Base-by-base conservation (phyloP, 1,139 yeast genomes). In the Citeromyces siamensis region DNA sequence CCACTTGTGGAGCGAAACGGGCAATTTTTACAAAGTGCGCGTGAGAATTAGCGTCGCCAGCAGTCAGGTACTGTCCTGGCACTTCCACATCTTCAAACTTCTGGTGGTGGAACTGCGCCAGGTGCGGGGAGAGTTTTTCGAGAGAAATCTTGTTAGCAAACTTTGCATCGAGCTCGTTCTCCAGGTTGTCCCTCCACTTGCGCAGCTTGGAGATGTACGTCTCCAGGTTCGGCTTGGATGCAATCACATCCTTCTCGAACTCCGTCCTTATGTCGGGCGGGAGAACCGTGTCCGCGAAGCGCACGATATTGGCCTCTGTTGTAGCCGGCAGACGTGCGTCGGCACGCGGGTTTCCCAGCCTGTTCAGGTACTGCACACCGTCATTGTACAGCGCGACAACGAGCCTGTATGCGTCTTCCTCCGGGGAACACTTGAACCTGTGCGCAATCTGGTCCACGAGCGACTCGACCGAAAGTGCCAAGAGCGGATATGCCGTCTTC, bases 51-150 rank as follows among this genome's bases (percentile, higher is more conserved):
- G 68, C 81, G 49, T 88, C 97, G 52, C 79, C 81, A 54, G 81
- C 79, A 56, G 78, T 59, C 49, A 88, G 64, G 52, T 90, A 90
- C 53, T 93, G 99, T 1, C 99, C 98, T 1, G 98, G 98, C 40
- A 93, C 79, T 55, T 93, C 98, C 42, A 93, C 85, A 38, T 93
- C 97, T 56, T 93, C 99, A 54, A 90, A 93, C 60, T 86, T 88
- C 55, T 90, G 98, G 55, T 90, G 95, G 55, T 93, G 98, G 72
- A 93, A 90, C 54, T 88, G 96, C 55, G 94, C 82, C 54, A 93
- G 66, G 48, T 88, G 97, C 19, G 97, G 96, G 52, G 96, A 86
- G 44, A 90, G 67, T 41, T 86, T 79, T 56, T 93, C 98, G 47
- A 93, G 62, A 47, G 86, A 82, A 35, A 83, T 75, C 49, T 77